These are phyloP conservation scores for Aspergillus glaucus DNA, from an alignment of 2,329 filamentous ascomycete species.

Conservation along the genomic window DNA sequence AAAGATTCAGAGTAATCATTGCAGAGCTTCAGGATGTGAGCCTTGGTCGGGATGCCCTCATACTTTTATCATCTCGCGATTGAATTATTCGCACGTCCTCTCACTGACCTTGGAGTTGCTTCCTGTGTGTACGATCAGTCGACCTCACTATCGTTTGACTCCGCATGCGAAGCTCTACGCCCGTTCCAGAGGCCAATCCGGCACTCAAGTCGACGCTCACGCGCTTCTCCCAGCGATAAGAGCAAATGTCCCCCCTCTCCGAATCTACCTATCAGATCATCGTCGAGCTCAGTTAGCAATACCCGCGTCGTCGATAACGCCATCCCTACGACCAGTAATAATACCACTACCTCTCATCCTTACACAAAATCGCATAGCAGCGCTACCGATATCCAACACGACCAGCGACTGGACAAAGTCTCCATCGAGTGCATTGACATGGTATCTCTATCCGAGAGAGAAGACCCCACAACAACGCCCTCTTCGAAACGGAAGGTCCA, in stretches of 20 bases:
- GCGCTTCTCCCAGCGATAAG: conserved; percentile 6
- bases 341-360: conserved; percentile 7
- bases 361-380: conserved; percentile 15
- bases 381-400: conserved; percentile 33
- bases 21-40: conserved; percentile 18
- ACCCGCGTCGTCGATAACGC: conserved; percentile 7
- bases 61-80: conserved; percentile 60
- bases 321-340: background rate
- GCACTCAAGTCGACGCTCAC: conserved; percentile 7
- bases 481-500: conserved; percentile 10
- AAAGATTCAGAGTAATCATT: background rate
- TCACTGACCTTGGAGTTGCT: conserved; percentile 10
- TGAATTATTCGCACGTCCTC: conserved; percentile 47
- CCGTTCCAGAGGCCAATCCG: conserved; percentile 28
- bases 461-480: conserved; percentile 13
- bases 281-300: background rate
- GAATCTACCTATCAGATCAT: background rate
- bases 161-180: conserved; percentile 30
- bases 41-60: conserved; percentile 47
- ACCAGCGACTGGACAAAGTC: conserved; percentile 79
- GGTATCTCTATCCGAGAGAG: conserved; percentile 31
- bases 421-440: conserved; percentile 77
- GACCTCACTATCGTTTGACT: conserved; percentile 26
- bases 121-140: conserved; percentile 5
- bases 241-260: conserved; percentile 4